Evolutionary conservation across 2,329 filamentous ascomycete genomes (phyloP).

Genomic region (Neocucurbitaria cava): DNA sequence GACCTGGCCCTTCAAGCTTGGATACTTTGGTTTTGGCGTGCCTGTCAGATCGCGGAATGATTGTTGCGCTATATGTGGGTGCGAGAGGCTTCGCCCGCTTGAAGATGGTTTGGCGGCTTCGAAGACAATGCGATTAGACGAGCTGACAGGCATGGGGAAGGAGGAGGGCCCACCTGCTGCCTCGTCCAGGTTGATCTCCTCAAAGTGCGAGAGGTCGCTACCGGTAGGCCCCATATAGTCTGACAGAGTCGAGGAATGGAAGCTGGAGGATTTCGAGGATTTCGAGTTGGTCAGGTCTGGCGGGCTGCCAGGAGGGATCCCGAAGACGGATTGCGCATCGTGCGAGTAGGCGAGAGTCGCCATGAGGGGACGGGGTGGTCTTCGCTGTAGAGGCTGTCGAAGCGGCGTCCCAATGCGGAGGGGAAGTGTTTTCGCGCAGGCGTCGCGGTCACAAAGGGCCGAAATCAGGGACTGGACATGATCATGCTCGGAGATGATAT

Average conservation of each 20-base stretch:
- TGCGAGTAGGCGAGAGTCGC: slow-evolving; percentile 41
- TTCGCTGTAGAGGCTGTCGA: slow-evolving; percentile 19
- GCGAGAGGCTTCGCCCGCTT: slow-evolving; percentile 19
- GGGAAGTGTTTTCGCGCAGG: slow-evolving; percentile 26
- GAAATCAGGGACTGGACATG: slow-evolving; percentile 44
- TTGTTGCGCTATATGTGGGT: slow-evolving; percentile 25
- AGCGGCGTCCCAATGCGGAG: slow-evolving; percentile 33
- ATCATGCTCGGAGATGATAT: slow-evolving; percentile 46
- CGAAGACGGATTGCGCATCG: slow-evolving; percentile 37
- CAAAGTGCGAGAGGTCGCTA: slow-evolving; percentile 85
- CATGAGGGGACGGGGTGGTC: slow-evolving; percentile 46
- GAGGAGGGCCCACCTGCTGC: slow-evolving; percentile 47
- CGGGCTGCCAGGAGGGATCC: slow-evolving; percentile 69
- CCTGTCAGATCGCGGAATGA: slow-evolving; percentile 50
- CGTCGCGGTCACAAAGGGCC: slow-evolving; percentile 31
- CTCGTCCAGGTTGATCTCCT: slow-evolving; percentile 88
- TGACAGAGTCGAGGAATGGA: slow-evolving; percentile 79
- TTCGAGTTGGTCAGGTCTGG: slow-evolving; percentile 84
- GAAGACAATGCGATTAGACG: slow-evolving; percentile 40
- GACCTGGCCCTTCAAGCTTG: slow-evolving; percentile 51
- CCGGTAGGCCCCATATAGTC: slow-evolving; percentile 60
- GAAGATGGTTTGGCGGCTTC: slow-evolving; percentile 35
- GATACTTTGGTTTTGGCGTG: slow-evolving; percentile 46
- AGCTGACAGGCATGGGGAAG: slow-evolving; percentile 52
- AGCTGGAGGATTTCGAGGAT: slow-evolving; percentile 89